Percentiles rank a stretch among this genome's conserved stretches.
Evolutionary conservation across 2,329 filamentous ascomycete genomes (phyloP).

Genomic region (Xylariaceae sp.): DNA sequence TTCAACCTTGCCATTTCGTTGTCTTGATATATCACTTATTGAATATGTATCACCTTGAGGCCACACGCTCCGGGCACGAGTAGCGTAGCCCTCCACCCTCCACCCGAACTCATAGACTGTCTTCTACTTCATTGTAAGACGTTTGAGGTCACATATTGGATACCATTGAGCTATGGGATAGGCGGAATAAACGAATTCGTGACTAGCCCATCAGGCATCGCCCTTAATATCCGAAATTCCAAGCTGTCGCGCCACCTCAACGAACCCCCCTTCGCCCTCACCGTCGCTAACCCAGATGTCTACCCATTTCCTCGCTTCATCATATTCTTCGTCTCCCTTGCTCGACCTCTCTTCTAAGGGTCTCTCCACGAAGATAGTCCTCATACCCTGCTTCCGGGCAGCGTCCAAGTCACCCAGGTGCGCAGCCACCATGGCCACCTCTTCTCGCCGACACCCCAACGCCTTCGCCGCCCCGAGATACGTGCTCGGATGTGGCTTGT

Average conservation of each 20-base stretch:
- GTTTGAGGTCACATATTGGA: too few species aligned
- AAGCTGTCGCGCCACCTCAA: constrained; percentile 47
- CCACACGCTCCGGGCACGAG: too few species aligned
- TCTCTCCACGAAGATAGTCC: constrained; percentile 63
- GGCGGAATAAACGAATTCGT: not conserved
- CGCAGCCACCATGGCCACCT: constrained; percentile 75
- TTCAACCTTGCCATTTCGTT: too few species aligned
- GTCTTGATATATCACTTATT: too few species aligned
- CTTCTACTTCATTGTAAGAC: too few species aligned
- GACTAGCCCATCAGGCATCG: constrained; percentile 4
- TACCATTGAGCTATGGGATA: too few species aligned
- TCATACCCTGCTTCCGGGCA: constrained; percentile 60
- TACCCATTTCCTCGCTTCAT: constrained; percentile 55
- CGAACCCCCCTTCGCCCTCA: constrained; percentile 46
- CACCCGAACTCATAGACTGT: too few species aligned
- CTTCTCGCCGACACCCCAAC: constrained; percentile 46
- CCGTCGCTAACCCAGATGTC: constrained; percentile 56
- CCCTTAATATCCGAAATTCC: constrained; percentile 22
- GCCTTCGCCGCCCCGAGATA: constrained; percentile 64
- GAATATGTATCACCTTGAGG: too few species aligned
- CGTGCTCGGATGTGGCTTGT: constrained; percentile 66
- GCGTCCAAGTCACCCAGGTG: constrained; percentile 66
- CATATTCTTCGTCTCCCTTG: constrained; percentile 44
- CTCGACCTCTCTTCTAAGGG: constrained; percentile 59
- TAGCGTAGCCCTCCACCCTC: too few species aligned